These are phyloP conservation scores for Adansonia gregorii DNA, from an alignment of 441 rosid genomes.

Conservation along the genomic window DNA sequence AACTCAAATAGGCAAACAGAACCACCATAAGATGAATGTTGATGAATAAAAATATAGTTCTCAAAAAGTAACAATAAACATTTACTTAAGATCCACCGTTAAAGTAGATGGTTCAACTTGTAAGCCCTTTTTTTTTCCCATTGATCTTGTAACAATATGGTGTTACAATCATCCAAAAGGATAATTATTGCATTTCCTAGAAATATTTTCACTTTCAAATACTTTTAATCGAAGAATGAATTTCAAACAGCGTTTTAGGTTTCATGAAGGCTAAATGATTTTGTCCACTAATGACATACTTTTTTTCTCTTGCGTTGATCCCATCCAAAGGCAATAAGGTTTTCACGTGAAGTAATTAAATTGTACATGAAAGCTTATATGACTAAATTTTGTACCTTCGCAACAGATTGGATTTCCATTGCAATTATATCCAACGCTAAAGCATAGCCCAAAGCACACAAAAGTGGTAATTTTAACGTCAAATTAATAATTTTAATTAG, in stretches of 20 bases:
- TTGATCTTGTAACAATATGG: too few species aligned
- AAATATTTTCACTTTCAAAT: neutral
- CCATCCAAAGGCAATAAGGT: neutral
- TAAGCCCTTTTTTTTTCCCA: too few species aligned
- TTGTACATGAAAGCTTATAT: neutral
- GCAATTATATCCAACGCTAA: slow-evolving; percentile 96
- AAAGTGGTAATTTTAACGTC: neutral
- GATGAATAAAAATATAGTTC: too few species aligned
- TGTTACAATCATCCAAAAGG: neutral
- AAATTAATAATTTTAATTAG: neutral
- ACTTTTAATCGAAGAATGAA: neutral
- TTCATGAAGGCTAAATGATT: neutral
- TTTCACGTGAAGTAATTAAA: neutral
- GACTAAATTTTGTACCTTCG: slow-evolving; percentile 56
- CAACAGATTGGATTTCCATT: slow-evolving; percentile 85
- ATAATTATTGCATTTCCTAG: neutral
- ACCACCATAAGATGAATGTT: too few species aligned
- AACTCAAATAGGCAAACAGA: neutral
- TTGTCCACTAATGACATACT: too few species aligned
- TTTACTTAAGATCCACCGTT: too few species aligned
- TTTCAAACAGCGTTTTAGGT: neutral
- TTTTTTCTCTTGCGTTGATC: too few species aligned
- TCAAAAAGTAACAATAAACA: too few species aligned
- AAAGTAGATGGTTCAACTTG: too few species aligned
- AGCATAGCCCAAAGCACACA: slow-evolving; percentile 67